Conservation (phyloP, 495 filamentous ascomycete species). For the Tuber umbilicatum region DNA sequence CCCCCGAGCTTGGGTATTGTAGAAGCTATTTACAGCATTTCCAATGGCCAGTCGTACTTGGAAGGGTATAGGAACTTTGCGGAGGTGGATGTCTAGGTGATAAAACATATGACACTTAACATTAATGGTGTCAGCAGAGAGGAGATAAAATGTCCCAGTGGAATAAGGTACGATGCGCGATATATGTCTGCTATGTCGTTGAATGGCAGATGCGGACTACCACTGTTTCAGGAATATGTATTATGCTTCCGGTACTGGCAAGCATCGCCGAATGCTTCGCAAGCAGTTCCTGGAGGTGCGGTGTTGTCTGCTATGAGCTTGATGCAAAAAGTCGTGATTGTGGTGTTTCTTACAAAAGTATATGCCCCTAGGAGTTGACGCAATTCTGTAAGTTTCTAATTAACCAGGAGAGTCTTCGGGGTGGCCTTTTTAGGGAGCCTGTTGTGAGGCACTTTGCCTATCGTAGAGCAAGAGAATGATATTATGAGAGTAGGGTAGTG, state of each 20-base stretch:
- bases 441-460: background rate
- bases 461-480: background rate
- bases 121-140: background rate
- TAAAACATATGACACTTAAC: background rate
- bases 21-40: no score
- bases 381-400: background rate
- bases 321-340: no score
- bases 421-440: background rate
- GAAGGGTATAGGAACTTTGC: no score
- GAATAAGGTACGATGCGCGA: background rate
- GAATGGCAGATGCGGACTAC: background rate
- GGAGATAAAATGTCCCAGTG: background rate
- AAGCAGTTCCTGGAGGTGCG: no score
- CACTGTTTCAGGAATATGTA: background rate
- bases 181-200: background rate
- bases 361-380: background rate
- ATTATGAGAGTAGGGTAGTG: background rate
- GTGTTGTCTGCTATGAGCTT: no score
- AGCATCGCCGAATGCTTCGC: no score
- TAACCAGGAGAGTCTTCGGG: background rate
- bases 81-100: no score
- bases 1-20: no score
- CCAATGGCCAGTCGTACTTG: no score
- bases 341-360: background rate
- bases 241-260: background rate